These are phyloP conservation scores for Scleroderma citrinum DNA, from an alignment of 768 basidiomycete genomes.

Conservation along the genomic window DNA sequence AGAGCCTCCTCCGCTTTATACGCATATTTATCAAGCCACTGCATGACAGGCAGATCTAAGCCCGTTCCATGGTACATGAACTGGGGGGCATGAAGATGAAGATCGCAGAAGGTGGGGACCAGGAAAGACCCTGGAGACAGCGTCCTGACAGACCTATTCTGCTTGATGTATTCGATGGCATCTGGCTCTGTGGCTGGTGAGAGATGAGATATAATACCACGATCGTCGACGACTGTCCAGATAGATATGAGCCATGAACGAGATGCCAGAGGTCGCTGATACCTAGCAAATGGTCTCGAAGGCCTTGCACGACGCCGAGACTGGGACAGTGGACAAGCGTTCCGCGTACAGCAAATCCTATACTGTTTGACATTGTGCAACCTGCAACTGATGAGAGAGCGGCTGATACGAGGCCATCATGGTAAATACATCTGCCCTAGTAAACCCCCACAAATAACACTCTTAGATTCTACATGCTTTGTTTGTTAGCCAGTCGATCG, in stretches of 20 bases:
- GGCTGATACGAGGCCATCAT: no score
- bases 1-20: constrained; percentile 76
- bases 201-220: constrained; percentile 49
- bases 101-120: constrained; percentile 74
- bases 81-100: constrained; percentile 86
- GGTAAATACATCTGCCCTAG: no score
- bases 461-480: constrained; percentile 22
- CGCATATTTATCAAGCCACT: constrained; percentile 80
- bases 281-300: constrained; percentile 54
- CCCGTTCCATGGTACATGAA: constrained; percentile 86
- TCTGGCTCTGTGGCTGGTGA: constrained; percentile 30
- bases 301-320: constrained; percentile 49
- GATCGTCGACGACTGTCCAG: constrained; percentile 25
- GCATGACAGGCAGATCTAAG: constrained; percentile 75
- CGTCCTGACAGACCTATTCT: constrained; percentile 14
- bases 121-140: constrained; percentile 58
- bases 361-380: background rate
- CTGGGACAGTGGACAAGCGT: constrained; percentile 53
- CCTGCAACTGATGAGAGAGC: background rate
- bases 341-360: constrained; percentile 33
- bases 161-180: constrained; percentile 31
- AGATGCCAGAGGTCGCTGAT: background rate
- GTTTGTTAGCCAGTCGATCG: constrained; percentile 44
- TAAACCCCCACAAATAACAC: no score
- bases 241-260: constrained; percentile 1